These are phyloP conservation scores for Heritiera fomes DNA, from an alignment of 345 rosid genomes.

Conservation along the genomic window DNA sequence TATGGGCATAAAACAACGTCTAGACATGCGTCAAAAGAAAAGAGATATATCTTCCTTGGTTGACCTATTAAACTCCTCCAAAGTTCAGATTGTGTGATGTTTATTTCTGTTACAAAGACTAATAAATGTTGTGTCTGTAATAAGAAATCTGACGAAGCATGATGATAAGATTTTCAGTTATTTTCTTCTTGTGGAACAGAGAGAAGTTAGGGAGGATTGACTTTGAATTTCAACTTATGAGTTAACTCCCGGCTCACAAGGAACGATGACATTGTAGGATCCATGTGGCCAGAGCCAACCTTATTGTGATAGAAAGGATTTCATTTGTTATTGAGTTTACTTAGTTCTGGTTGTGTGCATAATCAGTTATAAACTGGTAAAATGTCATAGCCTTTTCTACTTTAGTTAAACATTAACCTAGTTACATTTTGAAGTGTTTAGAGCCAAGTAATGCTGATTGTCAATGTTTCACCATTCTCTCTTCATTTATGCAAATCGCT, in stretches of 20 bases:
- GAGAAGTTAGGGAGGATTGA: not conserved
- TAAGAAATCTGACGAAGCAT: not conserved
- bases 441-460: slow-evolving; percentile 20
- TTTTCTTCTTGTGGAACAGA: not conserved
- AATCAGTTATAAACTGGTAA: not conserved
- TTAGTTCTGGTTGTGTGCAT: not conserved
- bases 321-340: not conserved
- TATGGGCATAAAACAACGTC: not conserved
- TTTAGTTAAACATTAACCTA: not conserved
- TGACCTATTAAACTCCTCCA: not conserved
- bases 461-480: slow-evolving; percentile 24
- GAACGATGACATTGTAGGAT: not conserved
- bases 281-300: not conserved
- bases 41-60: not conserved
- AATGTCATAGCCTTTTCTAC: not conserved
- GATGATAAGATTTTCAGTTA: not conserved
- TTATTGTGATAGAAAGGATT: not conserved
- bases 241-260: not conserved
- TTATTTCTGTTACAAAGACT: not conserved
- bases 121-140: not conserved
- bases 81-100: not conserved
- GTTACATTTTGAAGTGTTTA: slow-evolving; percentile 11
- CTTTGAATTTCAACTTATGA: not conserved
- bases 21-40: not conserved
- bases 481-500: slow-evolving; percentile 12